Conservation (phyloP, 495 filamentous ascomycete species). For the Penicillium silybi region DNA sequence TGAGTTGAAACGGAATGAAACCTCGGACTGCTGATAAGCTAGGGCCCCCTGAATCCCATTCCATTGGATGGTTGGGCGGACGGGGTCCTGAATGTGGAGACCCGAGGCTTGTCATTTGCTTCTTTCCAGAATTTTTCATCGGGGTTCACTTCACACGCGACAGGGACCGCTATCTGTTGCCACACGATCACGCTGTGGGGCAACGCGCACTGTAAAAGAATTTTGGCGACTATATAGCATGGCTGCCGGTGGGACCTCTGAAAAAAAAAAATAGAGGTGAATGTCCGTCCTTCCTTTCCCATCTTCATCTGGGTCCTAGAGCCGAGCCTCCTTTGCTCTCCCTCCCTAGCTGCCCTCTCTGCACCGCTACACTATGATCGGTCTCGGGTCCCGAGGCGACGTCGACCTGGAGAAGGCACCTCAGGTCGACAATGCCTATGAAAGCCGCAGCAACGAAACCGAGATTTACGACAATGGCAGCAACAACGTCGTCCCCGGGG, state of each 20-base stretch:
- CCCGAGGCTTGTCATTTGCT: conserved; percentile 23
- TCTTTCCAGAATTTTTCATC: conserved; percentile 16
- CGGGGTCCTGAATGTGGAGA: background rate
- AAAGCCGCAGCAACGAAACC: conserved; percentile 17
- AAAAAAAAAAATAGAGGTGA: conserved; percentile 31
- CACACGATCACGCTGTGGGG: conserved; percentile 12
- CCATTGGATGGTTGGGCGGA: background rate
- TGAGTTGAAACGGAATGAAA: background rate
- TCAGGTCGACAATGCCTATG: conserved; percentile 29
- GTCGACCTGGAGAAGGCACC: conserved; percentile 41
- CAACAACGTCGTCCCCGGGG: conserved; percentile 54
- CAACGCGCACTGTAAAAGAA: conserved; percentile 9
- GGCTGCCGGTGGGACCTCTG: conserved; percentile 17
- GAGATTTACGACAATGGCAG: conserved; percentile 36
- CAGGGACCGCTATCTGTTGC: conserved; percentile 11
- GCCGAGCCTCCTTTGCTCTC: conserved; percentile 18
- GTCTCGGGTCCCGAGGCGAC: conserved; percentile 26
- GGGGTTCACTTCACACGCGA: conserved; percentile 18
- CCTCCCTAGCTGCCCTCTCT: background rate
- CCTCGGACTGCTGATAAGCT: conserved; percentile 21
- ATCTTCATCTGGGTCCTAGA: conserved; percentile 13
- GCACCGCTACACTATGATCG: conserved; percentile 8
- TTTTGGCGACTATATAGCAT: conserved; percentile 24
- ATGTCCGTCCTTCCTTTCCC: conserved; percentile 1
- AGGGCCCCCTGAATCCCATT: background rate